Evolutionary conservation across 2,329 filamentous ascomycete species (phyloP).

Genomic region (Exophiala dermatitidis): DNA sequence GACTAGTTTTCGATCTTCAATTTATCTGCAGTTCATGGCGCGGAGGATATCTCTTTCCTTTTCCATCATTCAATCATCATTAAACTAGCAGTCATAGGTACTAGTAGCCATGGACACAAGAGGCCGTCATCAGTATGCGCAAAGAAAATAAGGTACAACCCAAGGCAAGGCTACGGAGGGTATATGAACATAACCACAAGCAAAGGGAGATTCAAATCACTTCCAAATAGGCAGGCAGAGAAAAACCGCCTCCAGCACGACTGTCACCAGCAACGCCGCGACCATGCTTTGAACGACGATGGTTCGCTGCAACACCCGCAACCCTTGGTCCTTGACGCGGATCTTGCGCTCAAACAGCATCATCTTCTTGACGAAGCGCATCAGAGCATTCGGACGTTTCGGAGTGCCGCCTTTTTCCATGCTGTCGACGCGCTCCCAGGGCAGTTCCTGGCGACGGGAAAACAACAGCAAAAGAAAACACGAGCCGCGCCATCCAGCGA

Average conservation of each 20-base stretch:
- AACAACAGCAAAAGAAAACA: conserved; percentile 20
- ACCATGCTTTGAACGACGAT: conserved; percentile 19
- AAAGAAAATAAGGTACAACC: too few species aligned
- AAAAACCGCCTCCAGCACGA: conserved; percentile 14
- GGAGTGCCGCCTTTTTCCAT: not conserved
- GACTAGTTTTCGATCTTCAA: too few species aligned
- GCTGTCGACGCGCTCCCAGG: conserved; percentile 15
- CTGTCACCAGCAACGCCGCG: conserved; percentile 10
- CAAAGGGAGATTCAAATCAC: not conserved
- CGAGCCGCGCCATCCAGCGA: conserved; percentile 15
- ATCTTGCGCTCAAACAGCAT: conserved; percentile 21
- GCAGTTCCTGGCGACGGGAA: conserved; percentile 19
- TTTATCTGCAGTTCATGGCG: too few species aligned
- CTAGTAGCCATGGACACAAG: too few species aligned
- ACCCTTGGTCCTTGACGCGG: conserved; percentile 14
- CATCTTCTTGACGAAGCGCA: conserved; percentile 10
- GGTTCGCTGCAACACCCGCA: conserved; percentile 13
- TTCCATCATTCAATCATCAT: too few species aligned
- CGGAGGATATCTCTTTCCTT: too few species aligned
- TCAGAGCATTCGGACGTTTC: not conserved
- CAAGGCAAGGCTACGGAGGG: too few species aligned
- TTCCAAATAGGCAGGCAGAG: conserved; percentile 19
- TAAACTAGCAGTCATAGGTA: too few species aligned
- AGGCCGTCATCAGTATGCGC: too few species aligned
- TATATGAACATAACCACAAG: not conserved